phyloP scores from a whole-genome alignment of 1,284 basidiomycete species.

The Exsudoporus floridanus region DNA sequence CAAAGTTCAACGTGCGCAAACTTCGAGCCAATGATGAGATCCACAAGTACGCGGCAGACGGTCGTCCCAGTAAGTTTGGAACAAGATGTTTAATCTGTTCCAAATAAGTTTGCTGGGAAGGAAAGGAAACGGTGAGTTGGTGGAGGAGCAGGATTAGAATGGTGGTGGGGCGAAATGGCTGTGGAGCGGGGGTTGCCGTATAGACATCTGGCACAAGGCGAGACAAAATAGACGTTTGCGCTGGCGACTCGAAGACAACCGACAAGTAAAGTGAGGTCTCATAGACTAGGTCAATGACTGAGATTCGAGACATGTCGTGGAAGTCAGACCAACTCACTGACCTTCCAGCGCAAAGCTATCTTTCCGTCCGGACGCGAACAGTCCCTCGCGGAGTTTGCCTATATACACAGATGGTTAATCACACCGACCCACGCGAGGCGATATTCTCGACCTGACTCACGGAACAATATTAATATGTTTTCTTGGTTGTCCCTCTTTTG shows the following conservation, averaged over 20 bases:
- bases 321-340: conserved; percentile 27
- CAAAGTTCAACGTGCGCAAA: conserved; percentile 53
- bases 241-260: conserved; percentile 54
- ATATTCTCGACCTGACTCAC: conserved; percentile 40
- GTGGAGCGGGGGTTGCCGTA: conserved; percentile 21
- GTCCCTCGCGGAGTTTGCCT: conserved; percentile 73
- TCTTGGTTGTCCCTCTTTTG: conserved; percentile 54
- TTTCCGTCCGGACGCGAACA: conserved; percentile 54
- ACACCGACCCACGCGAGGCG: neutral
- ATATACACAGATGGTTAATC: conserved; percentile 3
- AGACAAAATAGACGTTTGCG: conserved; percentile 57
- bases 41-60: conserved; percentile 45
- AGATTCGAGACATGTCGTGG: neutral
- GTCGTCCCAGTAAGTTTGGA: conserved; percentile 36
- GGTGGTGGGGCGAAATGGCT: conserved; percentile 32
- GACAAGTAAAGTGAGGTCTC: conserved; percentile 69
- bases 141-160: conserved; percentile 53
- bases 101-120: conserved; percentile 56
- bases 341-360: conserved; percentile 67
- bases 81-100: conserved; percentile 47
- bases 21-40: conserved; percentile 45
- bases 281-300: conserved; percentile 47
- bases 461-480: conserved; percentile 66
- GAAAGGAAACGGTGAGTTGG: conserved; percentile 53
- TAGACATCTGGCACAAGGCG: conserved; percentile 56